These are phyloP conservation scores for Ilyonectria sp. DNA, from an alignment of 2,329 filamentous ascomycete genomes.

Conservation along the genomic window DNA sequence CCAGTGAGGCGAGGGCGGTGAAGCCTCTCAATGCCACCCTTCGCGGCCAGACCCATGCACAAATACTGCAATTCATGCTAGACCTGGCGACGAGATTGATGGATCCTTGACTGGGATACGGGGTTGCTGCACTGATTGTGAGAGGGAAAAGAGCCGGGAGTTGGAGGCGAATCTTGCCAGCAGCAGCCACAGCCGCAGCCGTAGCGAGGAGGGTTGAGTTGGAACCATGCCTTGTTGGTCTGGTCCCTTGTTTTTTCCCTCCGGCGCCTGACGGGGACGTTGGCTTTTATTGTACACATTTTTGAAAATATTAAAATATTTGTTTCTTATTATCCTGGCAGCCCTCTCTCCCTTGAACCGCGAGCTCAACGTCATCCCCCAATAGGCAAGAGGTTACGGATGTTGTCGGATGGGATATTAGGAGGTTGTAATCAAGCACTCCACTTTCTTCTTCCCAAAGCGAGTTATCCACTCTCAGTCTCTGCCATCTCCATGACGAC, in stretches of 20 bases:
- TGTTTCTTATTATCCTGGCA: neutral
- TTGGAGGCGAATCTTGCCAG: constrained; percentile 20
- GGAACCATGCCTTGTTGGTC: constrained; percentile 6
- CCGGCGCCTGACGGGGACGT: neutral
- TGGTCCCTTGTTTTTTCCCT: constrained; percentile 11
- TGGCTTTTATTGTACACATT: neutral
- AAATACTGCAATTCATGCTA: constrained; percentile 37
- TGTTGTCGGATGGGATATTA: constrained; percentile 38
- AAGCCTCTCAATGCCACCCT: constrained; percentile 35
- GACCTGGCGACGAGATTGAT: constrained; percentile 28
- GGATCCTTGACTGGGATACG: constrained; percentile 24
- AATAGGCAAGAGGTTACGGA: constrained; percentile 22
- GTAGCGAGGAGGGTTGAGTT: neutral
- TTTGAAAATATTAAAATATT: neutral
- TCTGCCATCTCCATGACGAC: constrained; percentile 44
- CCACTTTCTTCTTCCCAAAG: constrained; percentile 15
- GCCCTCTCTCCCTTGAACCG: neutral
- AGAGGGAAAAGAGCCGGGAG: constrained; percentile 32
- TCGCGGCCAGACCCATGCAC: constrained; percentile 42
- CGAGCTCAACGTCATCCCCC: neutral
- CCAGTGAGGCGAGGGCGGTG: constrained; percentile 45
- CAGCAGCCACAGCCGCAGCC: neutral
- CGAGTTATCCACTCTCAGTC: constrained; percentile 47
- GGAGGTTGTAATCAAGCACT: constrained; percentile 28
- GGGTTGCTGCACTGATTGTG: constrained; percentile 11